Evolutionary conservation across 768 basidiomycete species (phyloP), one percentile per base, ranked within the genome.

Genomic region (Galerina marginata): DNA sequence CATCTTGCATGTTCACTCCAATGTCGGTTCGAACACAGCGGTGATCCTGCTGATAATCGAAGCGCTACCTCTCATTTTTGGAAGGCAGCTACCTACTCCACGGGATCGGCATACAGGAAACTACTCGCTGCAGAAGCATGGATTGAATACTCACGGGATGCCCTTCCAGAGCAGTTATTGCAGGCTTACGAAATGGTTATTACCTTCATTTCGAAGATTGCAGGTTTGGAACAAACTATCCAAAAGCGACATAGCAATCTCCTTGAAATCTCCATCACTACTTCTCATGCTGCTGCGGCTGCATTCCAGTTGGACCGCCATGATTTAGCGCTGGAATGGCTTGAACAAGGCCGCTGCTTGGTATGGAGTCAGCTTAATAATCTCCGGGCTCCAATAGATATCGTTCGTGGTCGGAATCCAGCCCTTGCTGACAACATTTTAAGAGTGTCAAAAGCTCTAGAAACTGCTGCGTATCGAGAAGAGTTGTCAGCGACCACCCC

Each of bases 341-440:
- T 70, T n/a, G 71, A 73, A 37, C 71, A 72, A 47, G 71, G 72
- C 2, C 68, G 69, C 1, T 64, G 63, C 16, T 43, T 70, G 11
- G 62, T 68, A 11, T 72, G 71, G 71, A 63, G 51, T 5, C 66
- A 72, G 36, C 29, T 69, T 11, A 47, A 65, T 16, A 49, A 66
- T 15, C 64, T 72, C 16, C 65, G 68, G 2, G 67, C 71, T 2
- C 64, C 71, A 1, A 36, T 71, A 3, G 69, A 72, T n/a, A 25
- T 6, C 16, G 38, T 53, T 53, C 51, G 50, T 52, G 37, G 3
- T 14, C 50, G 40, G 15, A 23, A 52, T 15, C 50, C 3, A 38
- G 6, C n/a, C 9, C 38, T 52, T 2, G 50, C 50, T 20, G 37
- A 52, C 5, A n/a, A 52, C 16, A 5, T 52, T 2, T 52, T 40